Conservation (phyloP, 495 filamentous ascomycete genomes). For the Pyrenula massariospora region DNA sequence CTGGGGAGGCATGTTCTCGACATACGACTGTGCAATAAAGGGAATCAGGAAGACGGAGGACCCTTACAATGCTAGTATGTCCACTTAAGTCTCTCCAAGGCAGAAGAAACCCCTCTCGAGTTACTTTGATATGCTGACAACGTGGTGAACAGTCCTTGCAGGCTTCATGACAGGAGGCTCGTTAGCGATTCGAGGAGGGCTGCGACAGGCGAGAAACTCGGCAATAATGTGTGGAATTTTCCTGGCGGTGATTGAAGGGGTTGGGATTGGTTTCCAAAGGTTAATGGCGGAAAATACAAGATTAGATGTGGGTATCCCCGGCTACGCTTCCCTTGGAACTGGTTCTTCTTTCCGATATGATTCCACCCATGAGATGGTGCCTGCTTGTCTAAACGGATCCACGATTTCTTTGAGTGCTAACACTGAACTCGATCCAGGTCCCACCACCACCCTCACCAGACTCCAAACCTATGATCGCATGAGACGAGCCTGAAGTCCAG, state of each 20-base stretch:
- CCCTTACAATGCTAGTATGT: slow-evolving; percentile 85
- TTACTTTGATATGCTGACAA: too few species aligned
- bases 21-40: slow-evolving; percentile 96
- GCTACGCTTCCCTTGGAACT: too few species aligned
- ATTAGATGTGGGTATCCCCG: slow-evolving; percentile 50
- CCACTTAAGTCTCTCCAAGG: not conserved
- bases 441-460: not conserved
- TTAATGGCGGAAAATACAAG: slow-evolving; percentile 90
- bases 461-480: not conserved
- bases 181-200: slow-evolving; percentile 79
- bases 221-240: slow-evolving; percentile 92
- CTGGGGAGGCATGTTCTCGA: slow-evolving; percentile 91
- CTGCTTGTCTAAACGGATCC: too few species aligned
- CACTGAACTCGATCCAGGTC: not conserved
- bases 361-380: too few species aligned
- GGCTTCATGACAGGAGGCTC: slow-evolving; percentile 95
- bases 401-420: not conserved
- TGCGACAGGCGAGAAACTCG: slow-evolving; percentile 78
- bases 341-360: too few species aligned
- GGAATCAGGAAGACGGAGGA: slow-evolving; percentile 93
- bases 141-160: slow-evolving; percentile 50
- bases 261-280: slow-evolving; percentile 91
- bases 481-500: not conserved
- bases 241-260: slow-evolving; percentile 91
- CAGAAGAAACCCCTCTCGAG: too few species aligned